These are phyloP conservation scores for Chytriomyces confervae DNA, from an alignment of 192 early-diverging fungal species.

Conservation along the genomic window DNA sequence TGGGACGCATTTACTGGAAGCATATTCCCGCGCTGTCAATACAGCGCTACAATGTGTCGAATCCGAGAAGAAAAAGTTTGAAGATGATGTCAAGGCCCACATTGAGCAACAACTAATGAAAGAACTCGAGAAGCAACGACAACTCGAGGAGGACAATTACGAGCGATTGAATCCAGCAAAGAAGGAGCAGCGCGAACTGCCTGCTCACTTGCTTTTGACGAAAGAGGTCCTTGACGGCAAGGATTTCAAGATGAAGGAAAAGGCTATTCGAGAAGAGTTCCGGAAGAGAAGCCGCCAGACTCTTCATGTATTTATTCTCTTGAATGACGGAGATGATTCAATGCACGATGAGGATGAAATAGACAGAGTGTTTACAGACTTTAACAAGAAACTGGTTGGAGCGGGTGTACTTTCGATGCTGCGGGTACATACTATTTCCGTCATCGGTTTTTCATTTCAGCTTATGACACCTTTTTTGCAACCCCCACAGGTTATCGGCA, in stretches of 20 bases:
- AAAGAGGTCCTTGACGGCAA: background rate
- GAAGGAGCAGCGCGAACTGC: background rate
- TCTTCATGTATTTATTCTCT: conserved; percentile 3
- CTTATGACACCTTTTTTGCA: background rate
- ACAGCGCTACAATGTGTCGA: background rate
- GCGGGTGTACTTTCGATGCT: background rate
- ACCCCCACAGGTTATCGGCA: background rate
- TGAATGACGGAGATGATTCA: conserved; percentile 14
- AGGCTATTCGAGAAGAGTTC: background rate
- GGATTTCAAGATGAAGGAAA: background rate
- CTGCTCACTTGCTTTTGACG: background rate
- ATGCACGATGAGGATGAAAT: background rate
- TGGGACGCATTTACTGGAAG: background rate
- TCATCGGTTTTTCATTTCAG: too few species aligned
- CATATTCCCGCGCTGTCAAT: background rate
- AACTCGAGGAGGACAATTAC: background rate
- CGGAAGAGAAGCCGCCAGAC: background rate
- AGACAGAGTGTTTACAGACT: background rate
- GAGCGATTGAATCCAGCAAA: conserved; percentile 5
- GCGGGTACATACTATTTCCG: too few species aligned
- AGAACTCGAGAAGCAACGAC: background rate
- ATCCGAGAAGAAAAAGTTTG: background rate
- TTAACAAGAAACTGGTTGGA: conserved; percentile 4
- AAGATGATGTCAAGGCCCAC: background rate
- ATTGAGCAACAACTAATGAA: background rate